These are phyloP conservation scores for Prunus padus DNA, from an alignment of 306 rosid genomes.

Conservation along the genomic window DNA sequence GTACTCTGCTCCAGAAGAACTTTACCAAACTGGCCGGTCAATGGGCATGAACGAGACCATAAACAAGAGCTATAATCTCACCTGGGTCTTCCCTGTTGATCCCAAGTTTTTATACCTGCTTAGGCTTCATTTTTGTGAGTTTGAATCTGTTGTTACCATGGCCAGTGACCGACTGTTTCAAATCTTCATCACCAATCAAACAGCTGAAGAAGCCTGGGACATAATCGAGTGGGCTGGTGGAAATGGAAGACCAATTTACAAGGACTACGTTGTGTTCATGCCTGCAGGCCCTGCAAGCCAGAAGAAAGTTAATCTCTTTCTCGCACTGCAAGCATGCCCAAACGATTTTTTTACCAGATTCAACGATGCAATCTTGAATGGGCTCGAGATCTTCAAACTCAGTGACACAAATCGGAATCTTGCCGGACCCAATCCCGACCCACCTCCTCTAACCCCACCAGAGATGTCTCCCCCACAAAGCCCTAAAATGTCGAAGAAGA, in stretches of 20 bases:
- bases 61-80: constrained; percentile 9
- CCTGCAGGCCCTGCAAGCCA: background rate
- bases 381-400: constrained; percentile 39
- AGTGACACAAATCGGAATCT: constrained; percentile 2
- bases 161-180: background rate
- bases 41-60: background rate
- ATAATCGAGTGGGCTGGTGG: background rate
- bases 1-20: constrained; percentile 18
- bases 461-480: background rate
- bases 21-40: constrained; percentile 9
- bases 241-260: constrained; percentile 4
- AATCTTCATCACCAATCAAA: constrained; percentile 8
- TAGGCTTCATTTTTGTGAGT: constrained; percentile 41
- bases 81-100: constrained; percentile 21
- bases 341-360: fast-evolving
- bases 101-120: constrained; percentile 25
- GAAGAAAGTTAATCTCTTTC: constrained; percentile 8
- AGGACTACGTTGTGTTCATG: constrained; percentile 18
- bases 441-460: no score
- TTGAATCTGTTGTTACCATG: fast-evolving
- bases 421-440: constrained; percentile 24
- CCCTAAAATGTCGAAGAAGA: background rate
- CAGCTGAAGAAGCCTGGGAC: background rate
- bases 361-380: constrained; percentile 35
- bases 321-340: background rate